These are phyloP conservation scores for Athelia psychrophila DNA, from an alignment of 1,284 basidiomycete species.

Conservation along the genomic window DNA sequence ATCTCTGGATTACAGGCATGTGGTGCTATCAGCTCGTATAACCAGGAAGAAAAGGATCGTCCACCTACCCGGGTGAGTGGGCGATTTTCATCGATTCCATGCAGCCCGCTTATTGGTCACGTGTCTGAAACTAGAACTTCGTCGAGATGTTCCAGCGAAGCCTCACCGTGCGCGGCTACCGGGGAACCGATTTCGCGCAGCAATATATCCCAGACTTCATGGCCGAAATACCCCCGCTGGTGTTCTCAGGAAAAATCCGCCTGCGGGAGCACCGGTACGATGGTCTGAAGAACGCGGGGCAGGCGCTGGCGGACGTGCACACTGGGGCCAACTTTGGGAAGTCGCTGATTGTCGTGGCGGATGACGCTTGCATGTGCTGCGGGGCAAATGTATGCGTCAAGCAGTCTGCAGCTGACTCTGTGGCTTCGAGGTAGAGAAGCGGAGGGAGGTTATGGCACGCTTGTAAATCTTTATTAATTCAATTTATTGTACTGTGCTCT, in stretches of 20 bases:
- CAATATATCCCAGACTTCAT: neutral
- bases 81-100: conserved; percentile 15
- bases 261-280: neutral
- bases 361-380: neutral
- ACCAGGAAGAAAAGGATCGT: conserved; percentile 19
- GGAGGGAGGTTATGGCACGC: too few species aligned
- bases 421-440: too few species aligned
- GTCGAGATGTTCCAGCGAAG: neutral
- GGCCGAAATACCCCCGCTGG: neutral
- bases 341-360: neutral
- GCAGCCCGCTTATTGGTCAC: neutral
- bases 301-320: neutral
- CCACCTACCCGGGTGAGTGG: conserved; percentile 27
- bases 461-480: too few species aligned
- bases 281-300: conserved; percentile 1
- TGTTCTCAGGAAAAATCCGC: neutral
- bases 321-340: neutral
- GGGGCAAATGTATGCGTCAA: too few species aligned
- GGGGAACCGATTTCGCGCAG: neutral
- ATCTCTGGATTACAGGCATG: conserved; percentile 19
- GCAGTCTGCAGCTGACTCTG: too few species aligned
- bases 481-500: too few species aligned
- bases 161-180: neutral
- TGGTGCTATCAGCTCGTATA: conserved; percentile 25
- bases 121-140: neutral